These are phyloP conservation scores for Gymnopilus dilepis DNA, from an alignment of 768 basidiomycete genomes.

Conservation along the genomic window DNA sequence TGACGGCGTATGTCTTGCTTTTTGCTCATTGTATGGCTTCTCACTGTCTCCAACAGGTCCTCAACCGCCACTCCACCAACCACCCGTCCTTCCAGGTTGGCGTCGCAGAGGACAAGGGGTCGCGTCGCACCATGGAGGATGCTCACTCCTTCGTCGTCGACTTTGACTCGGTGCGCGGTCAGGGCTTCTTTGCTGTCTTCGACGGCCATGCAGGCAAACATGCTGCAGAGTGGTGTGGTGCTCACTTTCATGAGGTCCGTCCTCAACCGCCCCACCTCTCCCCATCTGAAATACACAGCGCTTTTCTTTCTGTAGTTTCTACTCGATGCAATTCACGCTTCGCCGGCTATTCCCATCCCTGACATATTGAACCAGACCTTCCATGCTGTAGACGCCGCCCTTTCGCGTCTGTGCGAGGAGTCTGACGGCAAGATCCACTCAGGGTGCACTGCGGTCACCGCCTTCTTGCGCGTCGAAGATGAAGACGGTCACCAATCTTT, in stretches of 20 bases:
- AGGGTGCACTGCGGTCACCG: slow-evolving; percentile 96
- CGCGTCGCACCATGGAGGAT: slow-evolving; percentile 95
- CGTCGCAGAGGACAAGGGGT: slow-evolving; percentile 84
- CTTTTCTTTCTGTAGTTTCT: slow-evolving; percentile 54
- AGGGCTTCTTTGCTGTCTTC: slow-evolving; percentile 98
- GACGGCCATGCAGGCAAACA: slow-evolving; percentile 99
- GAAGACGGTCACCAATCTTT: slow-evolving; percentile 75
- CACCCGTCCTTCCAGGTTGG: slow-evolving; percentile 74
- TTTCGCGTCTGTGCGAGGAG: slow-evolving; percentile 85
- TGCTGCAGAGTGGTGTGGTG: slow-evolving; percentile 98
- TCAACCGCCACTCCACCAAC: slow-evolving; percentile 77
- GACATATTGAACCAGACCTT: slow-evolving; percentile 94
- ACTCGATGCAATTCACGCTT: slow-evolving; percentile 68
- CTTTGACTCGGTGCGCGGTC: slow-evolving; percentile 88
- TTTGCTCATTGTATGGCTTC: slow-evolving; percentile 7
- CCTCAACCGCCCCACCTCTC: slow-evolving; percentile 1
- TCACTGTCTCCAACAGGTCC: slow-evolving; percentile 45
- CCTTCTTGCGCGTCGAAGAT: slow-evolving; percentile 93
- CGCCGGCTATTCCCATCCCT: slow-evolving; percentile 67
- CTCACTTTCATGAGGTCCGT: slow-evolving; percentile 88
- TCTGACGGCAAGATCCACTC: slow-evolving; percentile 93
- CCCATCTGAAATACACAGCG: slow-evolving; percentile 1
- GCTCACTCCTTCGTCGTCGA: slow-evolving; percentile 96
- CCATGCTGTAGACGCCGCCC: slow-evolving; percentile 84
- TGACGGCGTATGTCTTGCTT: slow-evolving; percentile 61